A percentile compares a stretch with the other conserved stretches of the same genome.
Conservation (phyloP, 108 stramenopile species). For the Fistulifera pelliculosa region DNA sequence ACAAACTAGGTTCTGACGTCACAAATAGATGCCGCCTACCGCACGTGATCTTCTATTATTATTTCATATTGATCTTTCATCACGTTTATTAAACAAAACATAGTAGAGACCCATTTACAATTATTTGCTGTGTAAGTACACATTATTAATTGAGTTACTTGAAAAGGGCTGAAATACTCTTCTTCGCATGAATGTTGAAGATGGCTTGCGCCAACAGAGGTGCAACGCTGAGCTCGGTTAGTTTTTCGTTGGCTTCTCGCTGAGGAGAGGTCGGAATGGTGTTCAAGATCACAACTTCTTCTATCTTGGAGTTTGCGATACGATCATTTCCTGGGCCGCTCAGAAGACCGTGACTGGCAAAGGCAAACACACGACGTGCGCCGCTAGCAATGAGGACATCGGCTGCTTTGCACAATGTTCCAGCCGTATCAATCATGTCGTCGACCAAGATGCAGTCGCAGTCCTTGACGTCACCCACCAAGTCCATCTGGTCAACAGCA, state of each 20-base stretch:
- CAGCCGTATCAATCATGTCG: conserved; percentile 99
- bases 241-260: conserved; percentile 81
- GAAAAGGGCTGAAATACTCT: conserved; percentile 98
- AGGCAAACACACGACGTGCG: conserved; percentile 96
- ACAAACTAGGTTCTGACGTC: too few species aligned
- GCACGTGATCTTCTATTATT: too few species aligned
- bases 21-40: too few species aligned
- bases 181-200: conserved; percentile 98
- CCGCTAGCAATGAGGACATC: conserved; percentile 90
- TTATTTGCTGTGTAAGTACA: neutral
- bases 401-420: conserved; percentile 98
- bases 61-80: too few species aligned
- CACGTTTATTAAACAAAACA: too few species aligned
- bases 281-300: conserved; percentile 91
- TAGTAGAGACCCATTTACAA: too few species aligned
- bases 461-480: conserved; percentile 96
- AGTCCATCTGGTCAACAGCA: conserved; percentile 94
- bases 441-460: conserved; percentile 99
- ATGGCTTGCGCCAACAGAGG: conserved; percentile 97
- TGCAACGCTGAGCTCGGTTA: conserved; percentile 92
- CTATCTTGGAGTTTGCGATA: conserved; percentile 90
- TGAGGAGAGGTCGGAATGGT: conserved; percentile 86
- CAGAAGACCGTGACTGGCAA: conserved; percentile 97
- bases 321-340: conserved; percentile 95
- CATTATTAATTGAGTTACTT: conserved; percentile 53